These are phyloP conservation scores for Geotrichum cucujoidarum DNA, from an alignment of 1,139 yeast species.

Conservation along the genomic window DNA sequence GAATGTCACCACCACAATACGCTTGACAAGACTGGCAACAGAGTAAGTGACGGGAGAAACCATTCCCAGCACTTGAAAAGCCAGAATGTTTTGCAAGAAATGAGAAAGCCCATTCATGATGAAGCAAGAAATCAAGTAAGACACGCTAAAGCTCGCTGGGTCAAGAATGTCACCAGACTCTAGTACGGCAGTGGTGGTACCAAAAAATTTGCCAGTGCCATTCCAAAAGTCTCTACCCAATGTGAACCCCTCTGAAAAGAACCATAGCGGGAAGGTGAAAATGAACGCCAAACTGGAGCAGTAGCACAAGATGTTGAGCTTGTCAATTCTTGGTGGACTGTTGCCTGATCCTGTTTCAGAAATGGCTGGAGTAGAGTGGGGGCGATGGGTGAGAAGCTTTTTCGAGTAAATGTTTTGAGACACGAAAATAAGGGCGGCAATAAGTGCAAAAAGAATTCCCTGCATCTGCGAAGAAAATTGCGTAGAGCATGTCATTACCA, in stretches of 20 bases:
- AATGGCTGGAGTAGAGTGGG: constrained; percentile 14
- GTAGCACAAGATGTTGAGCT: constrained; percentile 73
- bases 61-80: constrained; percentile 82
- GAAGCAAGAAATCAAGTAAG: constrained; percentile 27
- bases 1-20: constrained; percentile 77
- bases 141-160: neutral
- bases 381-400: constrained; percentile 53
- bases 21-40: constrained; percentile 80
- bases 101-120: constrained; percentile 65
- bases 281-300: constrained; percentile 78
- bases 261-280: constrained; percentile 73
- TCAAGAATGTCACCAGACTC: neutral
- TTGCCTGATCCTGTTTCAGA: constrained; percentile 25
- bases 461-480: constrained; percentile 44
- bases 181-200: neutral
- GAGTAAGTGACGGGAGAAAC: constrained; percentile 87
- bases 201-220: constrained; percentile 20
- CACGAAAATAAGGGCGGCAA: constrained; percentile 82
- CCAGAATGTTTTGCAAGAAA: constrained; percentile 77
- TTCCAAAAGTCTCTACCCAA: constrained; percentile 24
- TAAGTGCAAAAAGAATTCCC: constrained; percentile 71
- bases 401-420: constrained; percentile 90
- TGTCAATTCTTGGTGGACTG: constrained; percentile 43
- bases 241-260: constrained; percentile 53
- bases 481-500: constrained; percentile 68